Percentiles rank a stretch among this genome's conserved stretches.
Evolutionary conservation across 2,329 filamentous ascomycete genomes (phyloP).

Genomic region (Ustilaginoidea virens): DNA sequence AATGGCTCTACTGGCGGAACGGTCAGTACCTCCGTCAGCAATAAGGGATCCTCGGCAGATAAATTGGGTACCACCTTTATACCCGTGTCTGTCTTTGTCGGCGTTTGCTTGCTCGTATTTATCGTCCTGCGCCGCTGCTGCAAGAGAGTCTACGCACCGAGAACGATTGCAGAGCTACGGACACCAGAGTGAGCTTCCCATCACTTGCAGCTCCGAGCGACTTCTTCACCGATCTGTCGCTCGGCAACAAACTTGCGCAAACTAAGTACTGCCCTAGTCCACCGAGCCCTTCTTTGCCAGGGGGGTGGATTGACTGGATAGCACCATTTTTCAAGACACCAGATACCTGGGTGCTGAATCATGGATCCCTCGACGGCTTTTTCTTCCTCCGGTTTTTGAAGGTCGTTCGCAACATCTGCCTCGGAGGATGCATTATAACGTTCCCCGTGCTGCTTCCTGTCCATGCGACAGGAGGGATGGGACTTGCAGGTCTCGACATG

Average conservation of each 20-base stretch:
- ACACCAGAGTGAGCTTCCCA: constrained; percentile 21
- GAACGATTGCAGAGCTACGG: constrained; percentile 32
- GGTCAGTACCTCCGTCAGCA: constrained; percentile 15
- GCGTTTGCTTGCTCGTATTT: constrained; percentile 34
- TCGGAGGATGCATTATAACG: constrained; percentile 70
- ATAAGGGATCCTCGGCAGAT: constrained; percentile 19
- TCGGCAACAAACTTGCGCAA: not conserved
- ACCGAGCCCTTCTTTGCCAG: constrained; percentile 42
- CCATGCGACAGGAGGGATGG: constrained; percentile 66
- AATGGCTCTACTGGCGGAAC: constrained; percentile 19
- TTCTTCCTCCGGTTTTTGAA: constrained; percentile 62
- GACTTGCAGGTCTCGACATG: constrained; percentile 52
- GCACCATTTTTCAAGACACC: constrained; percentile 48
- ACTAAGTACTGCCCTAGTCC: constrained; percentile 22
- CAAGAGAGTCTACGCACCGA: constrained; percentile 38
- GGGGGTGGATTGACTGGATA: constrained; percentile 53
- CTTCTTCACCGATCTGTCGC: too few relatives aligned
- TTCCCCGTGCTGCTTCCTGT: constrained; percentile 80
- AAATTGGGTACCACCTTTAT: constrained; percentile 34
- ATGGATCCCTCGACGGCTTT: constrained; percentile 85
- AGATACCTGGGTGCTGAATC: constrained; percentile 72
- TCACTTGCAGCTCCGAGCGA: too few relatives aligned
- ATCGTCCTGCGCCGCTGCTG: constrained; percentile 29
- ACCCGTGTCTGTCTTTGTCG: constrained; percentile 35
- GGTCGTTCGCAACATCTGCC: constrained; percentile 64